Evolutionary conservation across 768 basidiomycete genomes (phyloP).

Genomic region (Mycena polygramma): DNA sequence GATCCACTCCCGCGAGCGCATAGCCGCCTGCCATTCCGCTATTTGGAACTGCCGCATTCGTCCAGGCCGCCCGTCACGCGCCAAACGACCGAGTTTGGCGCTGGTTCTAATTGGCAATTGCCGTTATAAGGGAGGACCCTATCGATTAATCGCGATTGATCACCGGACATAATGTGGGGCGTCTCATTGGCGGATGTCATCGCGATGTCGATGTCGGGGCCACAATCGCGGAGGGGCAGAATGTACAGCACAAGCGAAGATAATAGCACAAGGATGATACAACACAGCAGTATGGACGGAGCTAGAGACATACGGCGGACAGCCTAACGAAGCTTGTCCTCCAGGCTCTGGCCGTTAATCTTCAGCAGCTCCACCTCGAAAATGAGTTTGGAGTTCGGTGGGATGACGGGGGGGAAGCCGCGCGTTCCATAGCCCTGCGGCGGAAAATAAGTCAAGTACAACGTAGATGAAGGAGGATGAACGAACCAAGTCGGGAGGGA

Average conservation of each 20-base stretch:
- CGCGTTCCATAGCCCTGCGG: conserved; percentile 77
- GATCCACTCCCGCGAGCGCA: too few relatives aligned
- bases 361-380: conserved; percentile 89
- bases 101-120: too few relatives aligned
- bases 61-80: too few relatives aligned
- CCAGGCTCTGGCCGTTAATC: conserved; percentile 58
- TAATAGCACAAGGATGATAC: conserved; percentile 31
- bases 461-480: conserved; percentile 17
- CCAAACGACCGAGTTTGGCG: too few relatives aligned
- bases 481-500: conserved; percentile 85
- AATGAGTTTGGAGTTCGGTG: conserved; percentile 76
- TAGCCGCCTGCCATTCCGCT: too few relatives aligned
- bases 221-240: neutral
- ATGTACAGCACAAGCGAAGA: neutral
- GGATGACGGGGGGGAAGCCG: conserved; percentile 86
- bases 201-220: too few relatives aligned
- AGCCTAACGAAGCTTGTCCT: conserved; percentile 13
- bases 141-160: too few relatives aligned
- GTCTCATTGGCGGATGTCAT: conserved; percentile 13
- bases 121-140: too few relatives aligned
- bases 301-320: neutral
- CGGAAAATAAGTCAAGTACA: conserved; percentile 13
- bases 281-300: conserved; percentile 19
- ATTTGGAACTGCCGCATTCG: too few relatives aligned
- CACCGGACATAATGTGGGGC: conserved; percentile 1